Evolutionary conservation across 2,329 filamentous ascomycete genomes (phyloP), one percentile per base, ranked within the genome.

Genomic region (Chaetomium sp.): DNA sequence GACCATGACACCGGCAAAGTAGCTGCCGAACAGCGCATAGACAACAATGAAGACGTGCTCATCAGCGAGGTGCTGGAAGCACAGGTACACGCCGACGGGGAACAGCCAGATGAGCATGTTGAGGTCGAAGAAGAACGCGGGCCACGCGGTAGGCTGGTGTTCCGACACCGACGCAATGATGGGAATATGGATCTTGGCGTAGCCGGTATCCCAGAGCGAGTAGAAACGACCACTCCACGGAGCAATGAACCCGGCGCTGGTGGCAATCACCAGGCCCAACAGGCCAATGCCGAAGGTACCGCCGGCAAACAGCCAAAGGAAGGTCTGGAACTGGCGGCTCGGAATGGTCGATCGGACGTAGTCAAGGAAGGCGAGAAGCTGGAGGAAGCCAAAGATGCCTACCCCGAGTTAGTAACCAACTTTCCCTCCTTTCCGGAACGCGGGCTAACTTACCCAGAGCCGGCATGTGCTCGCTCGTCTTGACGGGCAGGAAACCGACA

Each of bases 151-250:
- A 53, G 94, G 94, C 76, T 99, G 94, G 76, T 99, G 94, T 76
- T 99, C 94, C 1, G 94, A 99, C 47, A 99, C 94, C n/a, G 94
- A 99, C 3, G 94, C 94, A 71, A 99, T 99, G 69, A 99, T 99
- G 59, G 94, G 94, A 69, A 99, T 99, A 69, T 99, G 94, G 61
- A 97, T 95, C 80, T 99, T 99, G 67, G 94, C 94, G 70, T 99
- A 99, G 66, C 90, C 88, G 5, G 94, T 99, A 71, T 99, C 95
- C 91, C 92, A 99, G 36, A 99, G 84, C 27, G 95, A 99, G 78
- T 99, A 99, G 81, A 99, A 99, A 66, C 94, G 91, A 61, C 94
- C 94, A 66, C 89, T 91, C 94, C 94, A 99, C 14, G 95, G 94
- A 27, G 95, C 94, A 71, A 99, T 94, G 63, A 94, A 88, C 59